Percentiles rank a stretch among this genome's conserved stretches.
Conservation (phyloP, 306 rosid genomes). For the Benincasa hispida region DNA sequence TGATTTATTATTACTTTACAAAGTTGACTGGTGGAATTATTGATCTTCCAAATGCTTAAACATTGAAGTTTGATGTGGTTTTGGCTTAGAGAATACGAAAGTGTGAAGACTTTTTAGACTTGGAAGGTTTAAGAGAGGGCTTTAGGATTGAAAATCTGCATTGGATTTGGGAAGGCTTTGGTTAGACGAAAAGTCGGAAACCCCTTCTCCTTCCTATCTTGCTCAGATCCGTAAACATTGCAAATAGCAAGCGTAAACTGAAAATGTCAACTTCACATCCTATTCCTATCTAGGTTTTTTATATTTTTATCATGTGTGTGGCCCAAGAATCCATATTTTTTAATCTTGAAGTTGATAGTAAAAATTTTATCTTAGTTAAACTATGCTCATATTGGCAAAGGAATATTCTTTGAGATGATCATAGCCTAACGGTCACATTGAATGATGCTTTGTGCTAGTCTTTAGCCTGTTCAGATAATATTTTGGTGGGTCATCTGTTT, state of each 20-base stretch:
- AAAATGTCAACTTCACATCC: neutral
- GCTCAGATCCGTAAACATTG: neutral
- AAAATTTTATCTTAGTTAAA: no score
- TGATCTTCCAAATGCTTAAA: neutral
- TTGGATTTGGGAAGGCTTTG: conserved; percentile 6
- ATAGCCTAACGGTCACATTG: no score
- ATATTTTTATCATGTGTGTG: no score
- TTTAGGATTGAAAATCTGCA: neutral
- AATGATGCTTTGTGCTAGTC: no score
- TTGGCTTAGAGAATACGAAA: neutral
- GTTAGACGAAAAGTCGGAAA: neutral
- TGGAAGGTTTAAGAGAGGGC: neutral
- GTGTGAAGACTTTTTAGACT: neutral
- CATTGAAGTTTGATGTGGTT: neutral
- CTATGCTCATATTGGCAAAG: no score
- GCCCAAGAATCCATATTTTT: no score
- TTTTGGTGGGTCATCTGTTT: no score
- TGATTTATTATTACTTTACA: neutral
- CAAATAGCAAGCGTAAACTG: neutral
- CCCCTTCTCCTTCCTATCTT: neutral
- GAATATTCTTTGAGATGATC: no score
- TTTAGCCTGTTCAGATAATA: no score
- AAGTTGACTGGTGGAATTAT: neutral
- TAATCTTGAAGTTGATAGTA: no score
- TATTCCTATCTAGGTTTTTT: no score